These are phyloP conservation scores for Phytopythium oedochilum DNA, from an alignment of 352 stramenopile species.

Conservation along the genomic window DNA sequence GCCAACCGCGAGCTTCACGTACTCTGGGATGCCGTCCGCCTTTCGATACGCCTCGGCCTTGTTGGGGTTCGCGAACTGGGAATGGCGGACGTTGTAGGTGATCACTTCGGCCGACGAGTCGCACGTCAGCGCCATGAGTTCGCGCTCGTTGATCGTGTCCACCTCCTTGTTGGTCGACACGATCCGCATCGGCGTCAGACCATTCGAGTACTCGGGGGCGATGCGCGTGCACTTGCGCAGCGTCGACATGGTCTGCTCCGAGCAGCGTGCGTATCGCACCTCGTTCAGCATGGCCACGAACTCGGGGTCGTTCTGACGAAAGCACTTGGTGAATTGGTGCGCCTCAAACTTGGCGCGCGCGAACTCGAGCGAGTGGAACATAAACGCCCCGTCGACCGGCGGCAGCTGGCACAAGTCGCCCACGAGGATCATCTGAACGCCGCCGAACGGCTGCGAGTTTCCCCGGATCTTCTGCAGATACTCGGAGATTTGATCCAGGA, in stretches of 20 bases:
- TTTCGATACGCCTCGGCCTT: constrained; percentile 7
- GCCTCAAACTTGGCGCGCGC: constrained; percentile 1
- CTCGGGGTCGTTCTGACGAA: constrained; percentile 7
- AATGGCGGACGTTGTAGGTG: constrained; percentile 6
- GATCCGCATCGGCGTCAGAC: constrained; percentile 7
- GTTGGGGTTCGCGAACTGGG: constrained; percentile 6
- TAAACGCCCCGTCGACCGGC: constrained; percentile 6
- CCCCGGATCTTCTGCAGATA: constrained; percentile 6
- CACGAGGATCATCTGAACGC: constrained; percentile 8
- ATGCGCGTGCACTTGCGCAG: constrained; percentile 4
- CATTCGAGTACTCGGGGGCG: constrained; percentile 7
- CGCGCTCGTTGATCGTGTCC: constrained; percentile 7
- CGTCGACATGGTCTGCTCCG: constrained; percentile 1
- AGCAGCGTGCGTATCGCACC: constrained; percentile 5
- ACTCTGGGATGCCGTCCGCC: constrained; percentile 3
- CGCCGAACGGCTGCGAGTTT: constrained; percentile 2
- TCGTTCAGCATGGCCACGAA: constrained; percentile 7
- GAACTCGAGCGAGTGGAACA: constrained; percentile 8
- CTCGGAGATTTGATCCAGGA: constrained; percentile 5
- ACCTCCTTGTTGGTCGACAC: constrained; percentile 11
- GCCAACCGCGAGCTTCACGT: constrained; percentile 4
- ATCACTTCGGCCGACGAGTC: not conserved
- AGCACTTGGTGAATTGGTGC: constrained; percentile 7
- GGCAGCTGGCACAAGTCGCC: constrained; percentile 8
- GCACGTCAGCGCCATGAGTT: not conserved